phyloP scores from a whole-genome alignment of 140 eudicot genomes.

The Erigeron philadelphicus region DNA sequence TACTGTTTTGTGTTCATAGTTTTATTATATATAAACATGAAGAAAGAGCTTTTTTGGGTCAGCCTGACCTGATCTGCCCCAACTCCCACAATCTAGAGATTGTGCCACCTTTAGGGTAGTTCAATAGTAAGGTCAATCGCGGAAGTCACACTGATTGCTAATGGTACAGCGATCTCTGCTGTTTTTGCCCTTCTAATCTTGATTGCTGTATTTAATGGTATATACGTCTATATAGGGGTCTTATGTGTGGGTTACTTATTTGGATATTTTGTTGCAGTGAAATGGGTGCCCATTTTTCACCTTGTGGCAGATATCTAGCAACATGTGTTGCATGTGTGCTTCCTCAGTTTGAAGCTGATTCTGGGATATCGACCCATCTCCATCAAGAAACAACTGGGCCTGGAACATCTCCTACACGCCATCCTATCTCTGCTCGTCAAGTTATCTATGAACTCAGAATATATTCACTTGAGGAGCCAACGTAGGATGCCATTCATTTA shows the following conservation, averaged over 20 bases:
- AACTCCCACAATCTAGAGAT: too few species aligned
- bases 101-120: too few species aligned
- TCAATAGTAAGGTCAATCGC: too few species aligned
- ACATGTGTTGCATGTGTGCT: slow-evolving; percentile 95
- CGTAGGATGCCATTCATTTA: slow-evolving; percentile 38
- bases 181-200: background rate
- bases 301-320: slow-evolving; percentile 93
- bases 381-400: slow-evolving; percentile 56
- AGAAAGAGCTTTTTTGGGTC: background rate
- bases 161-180: background rate
- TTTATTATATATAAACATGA: too few species aligned
- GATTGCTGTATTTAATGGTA: background rate
- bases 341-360: slow-evolving; percentile 67
- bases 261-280: slow-evolving; percentile 56
- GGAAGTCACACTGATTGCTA: too few species aligned
- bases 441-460: slow-evolving; percentile 87
- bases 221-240: background rate
- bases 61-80: too few species aligned
- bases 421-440: slow-evolving; percentile 83
- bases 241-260: background rate
- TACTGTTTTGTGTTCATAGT: too few species aligned
- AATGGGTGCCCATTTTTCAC: slow-evolving; percentile 99
- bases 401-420: slow-evolving; percentile 93
- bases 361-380: slow-evolving; percentile 48
- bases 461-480: slow-evolving; percentile 84